Percentiles rank a stretch among this genome's conserved stretches.
These are phyloP conservation scores for Schwanniomyces sp. DNA, from an alignment of 805 yeast genomes.

Conservation along the genomic window DNA sequence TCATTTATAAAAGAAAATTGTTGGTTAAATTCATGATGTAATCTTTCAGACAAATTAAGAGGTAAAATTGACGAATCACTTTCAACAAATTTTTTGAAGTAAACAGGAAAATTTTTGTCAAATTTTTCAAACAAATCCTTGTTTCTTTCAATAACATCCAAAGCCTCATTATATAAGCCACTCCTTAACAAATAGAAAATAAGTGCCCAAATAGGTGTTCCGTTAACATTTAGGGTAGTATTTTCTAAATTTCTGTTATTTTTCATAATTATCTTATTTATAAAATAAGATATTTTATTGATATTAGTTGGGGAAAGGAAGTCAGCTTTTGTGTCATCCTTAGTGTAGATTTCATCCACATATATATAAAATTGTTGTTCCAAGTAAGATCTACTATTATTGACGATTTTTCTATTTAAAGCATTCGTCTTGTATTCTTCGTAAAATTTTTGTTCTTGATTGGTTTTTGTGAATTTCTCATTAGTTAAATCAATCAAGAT, in stretches of 20 bases:
- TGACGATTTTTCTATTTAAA: constrained; percentile 43
- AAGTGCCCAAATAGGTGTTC: constrained; percentile 92
- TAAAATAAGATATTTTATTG: constrained; percentile 67
- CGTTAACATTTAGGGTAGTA: constrained; percentile 58
- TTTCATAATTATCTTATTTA: constrained; percentile 34
- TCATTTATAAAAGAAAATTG: constrained; percentile 66
- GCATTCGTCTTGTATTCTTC: constrained; percentile 13
- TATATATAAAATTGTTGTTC: constrained; percentile 78
- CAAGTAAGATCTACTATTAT: constrained; percentile 58
- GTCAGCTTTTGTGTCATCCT: constrained; percentile 45
- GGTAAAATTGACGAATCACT: constrained; percentile 60
- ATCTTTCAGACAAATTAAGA: constrained; percentile 62
- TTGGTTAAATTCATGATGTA: constrained; percentile 80
- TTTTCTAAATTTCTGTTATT: constrained; percentile 26
- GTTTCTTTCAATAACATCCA: constrained; percentile 62
- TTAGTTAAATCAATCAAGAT: constrained; percentile 53
- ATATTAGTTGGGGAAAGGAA: constrained; percentile 60
- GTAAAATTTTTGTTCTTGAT: constrained; percentile 35
- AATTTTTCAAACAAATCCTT: constrained; percentile 76
- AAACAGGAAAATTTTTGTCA: constrained; percentile 80
- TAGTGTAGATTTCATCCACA: constrained; percentile 63
- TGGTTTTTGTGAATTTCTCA: constrained; percentile 32
- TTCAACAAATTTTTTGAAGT: constrained; percentile 62
- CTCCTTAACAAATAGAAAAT: constrained; percentile 82
- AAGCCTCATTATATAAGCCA: constrained; percentile 78